These are phyloP conservation scores for Naematelia encephala DNA, from an alignment of 768 basidiomycete genomes.

Conservation along the genomic window DNA sequence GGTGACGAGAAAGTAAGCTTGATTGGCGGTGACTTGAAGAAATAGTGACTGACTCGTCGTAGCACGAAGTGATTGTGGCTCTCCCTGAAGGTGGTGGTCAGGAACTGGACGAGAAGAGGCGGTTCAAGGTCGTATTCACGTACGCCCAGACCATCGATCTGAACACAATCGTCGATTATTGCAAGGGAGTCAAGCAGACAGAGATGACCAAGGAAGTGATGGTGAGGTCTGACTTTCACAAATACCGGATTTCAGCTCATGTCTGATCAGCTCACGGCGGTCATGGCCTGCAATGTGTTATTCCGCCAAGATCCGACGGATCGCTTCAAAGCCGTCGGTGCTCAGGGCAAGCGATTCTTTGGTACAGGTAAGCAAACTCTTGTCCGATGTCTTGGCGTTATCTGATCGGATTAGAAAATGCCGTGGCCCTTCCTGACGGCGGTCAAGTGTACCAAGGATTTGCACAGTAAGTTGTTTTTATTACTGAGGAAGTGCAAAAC, in stretches of 20 bases:
- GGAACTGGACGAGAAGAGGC: conserved; percentile 32
- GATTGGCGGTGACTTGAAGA: neutral
- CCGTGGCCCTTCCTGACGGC: conserved; percentile 40
- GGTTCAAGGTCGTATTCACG: conserved; percentile 45
- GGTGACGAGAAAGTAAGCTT: conserved; percentile 20
- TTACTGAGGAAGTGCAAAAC: neutral
- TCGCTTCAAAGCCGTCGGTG: conserved; percentile 43
- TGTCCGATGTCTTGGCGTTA: neutral
- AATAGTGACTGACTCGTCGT: neutral
- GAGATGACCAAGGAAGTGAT: conserved; percentile 34
- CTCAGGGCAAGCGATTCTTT: conserved; percentile 48
- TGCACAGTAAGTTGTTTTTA: conserved; percentile 35
- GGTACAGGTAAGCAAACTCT: conserved; percentile 22
- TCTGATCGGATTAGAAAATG: conserved; percentile 24
- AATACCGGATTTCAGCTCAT: neutral
- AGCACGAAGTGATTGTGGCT: conserved; percentile 33
- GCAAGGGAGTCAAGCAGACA: conserved; percentile 36
- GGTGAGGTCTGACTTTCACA: conserved; percentile 18
- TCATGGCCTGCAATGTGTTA: conserved; percentile 49
- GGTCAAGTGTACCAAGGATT: conserved; percentile 48
- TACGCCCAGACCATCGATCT: conserved; percentile 37
- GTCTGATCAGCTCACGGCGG: conserved; percentile 24
- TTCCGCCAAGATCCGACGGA: conserved; percentile 40
- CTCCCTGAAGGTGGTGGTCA: conserved; percentile 39
- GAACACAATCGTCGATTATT: conserved; percentile 40